Evolutionary conservation across 805 yeast genomes (phyloP).

Genomic region (Pichia kluyveri): DNA sequence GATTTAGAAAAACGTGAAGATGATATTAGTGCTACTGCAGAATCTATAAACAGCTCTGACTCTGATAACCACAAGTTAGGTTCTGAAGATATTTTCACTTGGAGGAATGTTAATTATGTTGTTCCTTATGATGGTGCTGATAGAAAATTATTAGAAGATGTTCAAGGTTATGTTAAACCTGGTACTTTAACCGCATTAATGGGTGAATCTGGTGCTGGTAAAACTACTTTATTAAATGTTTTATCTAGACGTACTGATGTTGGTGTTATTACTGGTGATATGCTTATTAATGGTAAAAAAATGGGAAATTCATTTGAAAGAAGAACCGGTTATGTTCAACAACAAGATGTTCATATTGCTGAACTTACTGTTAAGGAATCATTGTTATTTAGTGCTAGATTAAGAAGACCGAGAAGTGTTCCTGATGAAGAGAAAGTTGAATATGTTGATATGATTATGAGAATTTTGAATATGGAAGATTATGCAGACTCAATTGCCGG

Average conservation of each 20-base stretch:
- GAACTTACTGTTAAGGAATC: conserved; percentile 45
- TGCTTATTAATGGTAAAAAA: conserved; percentile 44
- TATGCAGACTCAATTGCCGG: conserved; percentile 48
- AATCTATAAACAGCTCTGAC: background rate
- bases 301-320: conserved; percentile 41
- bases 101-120: conserved; percentile 54
- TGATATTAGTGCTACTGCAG: background rate
- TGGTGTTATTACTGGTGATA: conserved; percentile 49
- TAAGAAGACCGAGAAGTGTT: conserved; percentile 35
- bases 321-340: conserved; percentile 49
- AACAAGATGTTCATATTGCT: conserved; percentile 43
- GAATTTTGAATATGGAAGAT: conserved; percentile 31
- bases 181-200: conserved; percentile 52
- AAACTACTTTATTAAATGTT: conserved; percentile 47
- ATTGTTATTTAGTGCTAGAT: conserved; percentile 37
- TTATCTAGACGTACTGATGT: conserved; percentile 41
- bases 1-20: too few relatives aligned
- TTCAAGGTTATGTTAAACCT: conserved; percentile 39
- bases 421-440: conserved; percentile 34
- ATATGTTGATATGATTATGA: conserved; percentile 34
- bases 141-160: conserved; percentile 33
- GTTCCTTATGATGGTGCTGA: conserved; percentile 39
- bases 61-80: conserved; percentile 19
- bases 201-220: conserved; percentile 64
- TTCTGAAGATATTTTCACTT: conserved; percentile 43